Conservation (phyloP, 1,284 basidiomycete genomes). For the Laetiporus sulphureus region DNA sequence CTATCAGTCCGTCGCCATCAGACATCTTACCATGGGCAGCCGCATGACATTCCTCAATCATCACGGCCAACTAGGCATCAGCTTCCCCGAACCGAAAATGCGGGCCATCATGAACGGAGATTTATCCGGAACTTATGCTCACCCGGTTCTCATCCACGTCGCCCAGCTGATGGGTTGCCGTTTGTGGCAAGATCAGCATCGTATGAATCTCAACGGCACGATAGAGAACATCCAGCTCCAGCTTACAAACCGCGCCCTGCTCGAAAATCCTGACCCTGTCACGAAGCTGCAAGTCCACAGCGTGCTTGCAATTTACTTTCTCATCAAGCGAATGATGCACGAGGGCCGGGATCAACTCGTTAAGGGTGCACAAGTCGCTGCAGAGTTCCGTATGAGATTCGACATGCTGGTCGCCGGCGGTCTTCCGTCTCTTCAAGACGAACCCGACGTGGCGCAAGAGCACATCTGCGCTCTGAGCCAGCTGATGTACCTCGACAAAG, state of each 20-base stretch:
- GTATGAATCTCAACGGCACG: constrained; percentile 8
- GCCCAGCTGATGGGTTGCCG: constrained; percentile 21
- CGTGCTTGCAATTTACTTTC: constrained; percentile 19
- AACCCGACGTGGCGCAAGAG: constrained; percentile 15
- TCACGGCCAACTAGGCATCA: constrained; percentile 16
- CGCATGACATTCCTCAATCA: constrained; percentile 19
- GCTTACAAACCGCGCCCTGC: constrained; percentile 13
- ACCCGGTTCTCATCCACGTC: constrained; percentile 20
- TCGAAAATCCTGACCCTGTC: constrained; percentile 12
- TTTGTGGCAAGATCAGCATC: constrained; percentile 19
- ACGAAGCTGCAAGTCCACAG: constrained; percentile 18
- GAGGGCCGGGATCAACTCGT: constrained; percentile 17
- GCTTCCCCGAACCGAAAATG: constrained; percentile 16
- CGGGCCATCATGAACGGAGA: constrained; percentile 21
- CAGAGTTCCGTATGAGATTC: constrained; percentile 10
- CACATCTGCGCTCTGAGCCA: constrained; percentile 19
- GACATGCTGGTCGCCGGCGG: constrained; percentile 5
- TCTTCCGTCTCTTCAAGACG: constrained; percentile 11
- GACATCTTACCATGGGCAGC: no score
- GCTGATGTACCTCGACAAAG: constrained; percentile 21
- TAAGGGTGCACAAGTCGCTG: constrained; percentile 13
- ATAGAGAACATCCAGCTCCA: constrained; percentile 15
- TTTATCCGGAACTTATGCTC: constrained; percentile 16
- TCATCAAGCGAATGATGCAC: constrained; percentile 17
- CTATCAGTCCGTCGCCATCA: background rate